Evolutionary conservation across 441 rosid genomes (phyloP).

Genomic region (Mallotus repandus): DNA sequence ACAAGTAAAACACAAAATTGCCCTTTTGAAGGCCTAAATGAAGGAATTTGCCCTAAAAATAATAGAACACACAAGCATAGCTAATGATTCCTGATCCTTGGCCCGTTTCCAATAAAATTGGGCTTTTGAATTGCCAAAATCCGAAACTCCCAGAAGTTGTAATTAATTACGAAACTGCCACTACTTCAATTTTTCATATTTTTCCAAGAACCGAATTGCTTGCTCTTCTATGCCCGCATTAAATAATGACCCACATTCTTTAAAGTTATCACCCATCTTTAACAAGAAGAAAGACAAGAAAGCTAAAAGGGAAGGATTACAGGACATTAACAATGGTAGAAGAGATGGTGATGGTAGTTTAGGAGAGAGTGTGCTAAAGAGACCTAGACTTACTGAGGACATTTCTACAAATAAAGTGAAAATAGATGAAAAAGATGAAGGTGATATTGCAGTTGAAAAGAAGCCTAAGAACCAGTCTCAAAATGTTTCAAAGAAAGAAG

Average conservation of each 20-base stretch:
- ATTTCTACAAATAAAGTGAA: slow-evolving; percentile 18
- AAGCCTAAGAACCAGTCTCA: slow-evolving; percentile 19
- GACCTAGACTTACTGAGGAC: slow-evolving; percentile 20
- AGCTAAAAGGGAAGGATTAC: slow-evolving; percentile 38
- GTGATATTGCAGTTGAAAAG: slow-evolving; percentile 14
- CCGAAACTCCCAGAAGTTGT: too few species aligned
- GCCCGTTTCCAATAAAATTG: too few species aligned
- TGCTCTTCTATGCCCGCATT: too few species aligned
- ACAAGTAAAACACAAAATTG: too few species aligned
- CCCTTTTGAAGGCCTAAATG: too few species aligned
- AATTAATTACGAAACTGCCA: too few species aligned
- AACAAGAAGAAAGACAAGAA: slow-evolving; percentile 36
- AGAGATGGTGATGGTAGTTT: slow-evolving; percentile 21
- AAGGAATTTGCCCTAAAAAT: too few species aligned
- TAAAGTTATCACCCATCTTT: slow-evolving; percentile 17
- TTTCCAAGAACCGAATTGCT: too few species aligned
- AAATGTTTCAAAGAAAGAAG: slow-evolving; percentile 8
- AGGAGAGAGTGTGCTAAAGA: slow-evolving; percentile 25
- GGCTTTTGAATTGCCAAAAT: too few species aligned
- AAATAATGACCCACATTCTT: slow-evolving; percentile 29
- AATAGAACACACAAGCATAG: too few species aligned
- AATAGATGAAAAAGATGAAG: slow-evolving; percentile 15
- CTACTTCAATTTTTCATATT: too few species aligned
- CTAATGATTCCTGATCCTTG: too few species aligned
- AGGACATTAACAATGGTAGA: slow-evolving; percentile 35